Evolutionary conservation across 345 rosid genomes (phyloP).

Genomic region (Salix caprea): DNA sequence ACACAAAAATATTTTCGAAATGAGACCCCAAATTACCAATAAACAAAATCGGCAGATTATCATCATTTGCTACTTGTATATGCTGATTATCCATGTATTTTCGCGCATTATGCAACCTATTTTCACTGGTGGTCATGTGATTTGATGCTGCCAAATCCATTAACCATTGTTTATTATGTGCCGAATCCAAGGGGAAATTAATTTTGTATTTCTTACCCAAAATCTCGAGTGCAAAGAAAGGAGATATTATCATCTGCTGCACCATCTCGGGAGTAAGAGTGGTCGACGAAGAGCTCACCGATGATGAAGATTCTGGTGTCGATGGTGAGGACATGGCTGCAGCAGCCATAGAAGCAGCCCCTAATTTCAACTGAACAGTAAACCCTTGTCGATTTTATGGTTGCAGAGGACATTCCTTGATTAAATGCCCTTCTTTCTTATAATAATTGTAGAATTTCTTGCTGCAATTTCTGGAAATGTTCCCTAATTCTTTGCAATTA

Average conservation of each 20-base stretch:
- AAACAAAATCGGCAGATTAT: neutral
- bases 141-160: neutral
- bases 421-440: neutral
- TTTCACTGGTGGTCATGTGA: neutral
- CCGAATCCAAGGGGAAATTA: neutral
- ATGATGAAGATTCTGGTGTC: too few species aligned
- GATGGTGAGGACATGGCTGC: neutral
- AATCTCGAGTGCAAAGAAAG: neutral
- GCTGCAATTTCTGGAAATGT: too few species aligned
- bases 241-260: neutral
- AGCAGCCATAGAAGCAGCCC: neutral
- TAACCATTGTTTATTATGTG: neutral
- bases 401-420: neutral
- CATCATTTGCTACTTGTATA: neutral
- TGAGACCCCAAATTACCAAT: neutral
- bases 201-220: too few species aligned
- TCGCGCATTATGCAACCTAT: too few species aligned
- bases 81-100: too few species aligned
- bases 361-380: neutral
- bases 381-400: neutral
- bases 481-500: too few species aligned
- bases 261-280: neutral
- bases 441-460: neutral
- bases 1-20: neutral
- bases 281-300: neutral